Evolutionary conservation across 2,329 filamentous ascomycete species (phyloP), one percentile per base, ranked within the genome.

Genomic region (Penicillium sp.): DNA sequence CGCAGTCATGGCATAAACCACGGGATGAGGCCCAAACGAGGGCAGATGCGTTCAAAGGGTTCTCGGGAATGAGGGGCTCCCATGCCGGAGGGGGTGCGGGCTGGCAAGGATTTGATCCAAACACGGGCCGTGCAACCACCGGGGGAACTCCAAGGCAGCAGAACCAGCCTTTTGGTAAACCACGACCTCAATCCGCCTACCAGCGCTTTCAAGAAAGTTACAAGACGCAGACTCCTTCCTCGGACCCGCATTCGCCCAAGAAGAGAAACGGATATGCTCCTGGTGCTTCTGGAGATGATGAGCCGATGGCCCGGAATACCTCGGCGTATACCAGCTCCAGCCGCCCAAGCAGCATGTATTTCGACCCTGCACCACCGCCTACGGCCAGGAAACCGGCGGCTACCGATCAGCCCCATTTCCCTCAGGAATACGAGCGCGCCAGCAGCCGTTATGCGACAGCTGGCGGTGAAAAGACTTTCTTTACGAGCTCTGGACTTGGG

Each of bases 201-300:
- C 72, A 76, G 43, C 62, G 66, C 45, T 68, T 70, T 54, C 71
- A 67, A 48, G 65, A 64, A 24, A 62, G 55, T 33, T 59, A 52
- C 48, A 72, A 64, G 40, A 55, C 69, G 4, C 59, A 71, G n/a
- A 68, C 67, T 17, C 59, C 72, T 21, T 58, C 69, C n/a, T 18
- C 39, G 1, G 70, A 70, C 46, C 59, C 73, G 0, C 67, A 75
- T 23, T 71, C 73, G 3, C 72, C 76, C 3, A 80, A 80, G 30
- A 81, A 76, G 59, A 82, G 76, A 64, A 72, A 75, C 37, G 83
- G 82, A 4, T 86, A 85, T 62, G 80, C 84, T 49, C 82, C 84
- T 17, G 77, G 77, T n/a, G 76, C 76, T 6, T 76, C 81, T 26
- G 82, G 80, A n/a, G 81, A 77, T 29, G 83, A 86, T 61, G 83